Percentiles rank a stretch among this genome's conserved stretches.
phyloP scores from a whole-genome alignment of 306 rosid genomes.

The Trifolium dubium region DNA sequence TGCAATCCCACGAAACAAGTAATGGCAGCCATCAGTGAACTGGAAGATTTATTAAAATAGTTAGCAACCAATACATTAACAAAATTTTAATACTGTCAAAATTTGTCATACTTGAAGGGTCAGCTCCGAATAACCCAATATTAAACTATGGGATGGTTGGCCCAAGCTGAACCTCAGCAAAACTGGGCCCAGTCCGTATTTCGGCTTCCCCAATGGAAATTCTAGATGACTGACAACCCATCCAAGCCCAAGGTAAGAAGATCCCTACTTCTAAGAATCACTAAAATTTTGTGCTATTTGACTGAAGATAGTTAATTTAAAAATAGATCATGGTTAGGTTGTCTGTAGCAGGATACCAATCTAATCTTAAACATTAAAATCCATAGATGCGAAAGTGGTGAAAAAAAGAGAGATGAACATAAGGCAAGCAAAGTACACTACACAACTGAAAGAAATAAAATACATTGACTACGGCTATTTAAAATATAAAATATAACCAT shows the following conservation, averaged over 20 bases:
- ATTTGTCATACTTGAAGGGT: slow-evolving; percentile 3
- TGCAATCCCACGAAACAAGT: slow-evolving; percentile 76
- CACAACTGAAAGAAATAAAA: background rate
- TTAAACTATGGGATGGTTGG: slow-evolving; percentile 22
- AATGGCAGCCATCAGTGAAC: slow-evolving; percentile 81
- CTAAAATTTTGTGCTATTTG: background rate
- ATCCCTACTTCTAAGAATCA: slow-evolving; percentile 11
- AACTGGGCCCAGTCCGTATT: background rate
- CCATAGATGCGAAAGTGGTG: background rate
- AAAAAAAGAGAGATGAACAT: background rate
- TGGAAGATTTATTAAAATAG: slow-evolving; percentile 49
- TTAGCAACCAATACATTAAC: slow-evolving; percentile 38
- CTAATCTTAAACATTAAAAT: slow-evolving; percentile 12
- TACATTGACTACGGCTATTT: background rate
- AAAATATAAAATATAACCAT: slow-evolving; percentile 12
- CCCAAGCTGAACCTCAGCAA: background rate
- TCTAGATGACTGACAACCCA: slow-evolving; percentile 15
- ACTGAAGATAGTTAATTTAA: background rate
- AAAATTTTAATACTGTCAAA: slow-evolving; percentile 26
- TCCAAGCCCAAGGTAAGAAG: background rate
- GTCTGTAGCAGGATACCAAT: slow-evolving; percentile 6
- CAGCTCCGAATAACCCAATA: slow-evolving; percentile 4
- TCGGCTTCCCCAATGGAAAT: slow-evolving; percentile 13
- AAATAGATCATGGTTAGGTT: background rate
- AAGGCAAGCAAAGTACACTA: slow-evolving; percentile 21